A percentile compares a stretch with the other conserved stretches of the same genome.
phyloP scores from a whole-genome alignment of 2,329 filamentous ascomycete genomes.

The Biscogniauxia sp. region DNA sequence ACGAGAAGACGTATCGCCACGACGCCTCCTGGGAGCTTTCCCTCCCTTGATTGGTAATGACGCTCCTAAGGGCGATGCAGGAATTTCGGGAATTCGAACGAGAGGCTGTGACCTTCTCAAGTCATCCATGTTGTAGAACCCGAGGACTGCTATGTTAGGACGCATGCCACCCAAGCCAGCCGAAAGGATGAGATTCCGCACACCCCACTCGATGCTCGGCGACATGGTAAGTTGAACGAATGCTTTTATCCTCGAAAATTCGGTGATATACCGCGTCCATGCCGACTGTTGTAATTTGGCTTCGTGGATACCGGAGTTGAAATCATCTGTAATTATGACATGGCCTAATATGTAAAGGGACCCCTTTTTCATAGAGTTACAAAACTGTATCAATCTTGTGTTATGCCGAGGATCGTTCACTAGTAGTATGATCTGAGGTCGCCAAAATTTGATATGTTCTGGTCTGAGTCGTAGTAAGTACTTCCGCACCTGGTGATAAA shows the following conservation, averaged over 20 bases:
- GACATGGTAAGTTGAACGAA: constrained; percentile 86
- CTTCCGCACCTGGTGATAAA: constrained; percentile 83
- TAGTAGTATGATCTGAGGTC: constrained; percentile 80
- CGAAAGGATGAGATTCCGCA: constrained; percentile 76
- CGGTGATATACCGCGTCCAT: constrained; percentile 81
- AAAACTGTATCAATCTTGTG: constrained; percentile 83
- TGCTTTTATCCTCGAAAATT: constrained; percentile 82
- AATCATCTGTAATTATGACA: constrained; percentile 83
- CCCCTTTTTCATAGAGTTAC: constrained; percentile 88
- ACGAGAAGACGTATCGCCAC: constrained; percentile 54
- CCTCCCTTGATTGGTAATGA: constrained; percentile 30
- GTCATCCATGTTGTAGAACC: constrained; percentile 78
- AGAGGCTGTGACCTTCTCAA: constrained; percentile 59
- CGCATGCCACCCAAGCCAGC: constrained; percentile 85
- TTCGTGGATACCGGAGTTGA: constrained; percentile 74
- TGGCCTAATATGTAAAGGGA: constrained; percentile 82
- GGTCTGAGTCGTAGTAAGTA: constrained; percentile 79
- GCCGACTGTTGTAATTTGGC: constrained; percentile 76
- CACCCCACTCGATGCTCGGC: constrained; percentile 79
- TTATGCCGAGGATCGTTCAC: constrained; percentile 80
- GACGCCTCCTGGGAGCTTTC: constrained; percentile 36
- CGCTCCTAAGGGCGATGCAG: constrained; percentile 36
- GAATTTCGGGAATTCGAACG: constrained; percentile 53
- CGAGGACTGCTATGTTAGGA: constrained; percentile 80
- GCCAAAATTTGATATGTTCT: constrained; percentile 92